Conservation (phyloP, 768 basidiomycete genomes). For the Leccinellum rugosiceps region DNA sequence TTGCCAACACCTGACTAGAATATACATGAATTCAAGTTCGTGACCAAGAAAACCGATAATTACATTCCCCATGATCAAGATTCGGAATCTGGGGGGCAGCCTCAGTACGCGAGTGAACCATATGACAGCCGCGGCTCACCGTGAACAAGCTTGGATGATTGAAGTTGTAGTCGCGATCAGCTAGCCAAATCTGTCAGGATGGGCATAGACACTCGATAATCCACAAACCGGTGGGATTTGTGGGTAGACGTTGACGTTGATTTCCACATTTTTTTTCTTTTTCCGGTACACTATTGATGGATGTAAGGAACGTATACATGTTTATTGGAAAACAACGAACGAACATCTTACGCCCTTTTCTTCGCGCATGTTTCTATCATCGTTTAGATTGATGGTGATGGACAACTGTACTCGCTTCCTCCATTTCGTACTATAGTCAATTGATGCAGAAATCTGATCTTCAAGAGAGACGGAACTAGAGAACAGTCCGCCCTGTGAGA, state of each 20-base stretch:
- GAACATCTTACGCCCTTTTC: neutral
- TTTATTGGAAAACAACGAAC: neutral
- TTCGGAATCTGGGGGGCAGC: constrained; percentile 6
- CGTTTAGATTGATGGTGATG: constrained; percentile 3
- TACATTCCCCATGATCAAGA: constrained; percentile 18
- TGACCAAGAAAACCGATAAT: neutral
- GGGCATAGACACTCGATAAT: neutral
- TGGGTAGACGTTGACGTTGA: neutral
- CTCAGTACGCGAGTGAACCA: neutral
- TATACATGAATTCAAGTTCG: neutral
- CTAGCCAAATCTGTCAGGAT: neutral
- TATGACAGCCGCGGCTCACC: neutral
- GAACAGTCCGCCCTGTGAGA: neutral
- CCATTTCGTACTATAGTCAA: neutral
- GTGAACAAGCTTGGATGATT: constrained; percentile 12
- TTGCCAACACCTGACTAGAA: constrained; percentile 16
- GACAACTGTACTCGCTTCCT: neutral
- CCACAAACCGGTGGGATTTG: constrained; percentile 4
- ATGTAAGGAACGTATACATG: neutral
- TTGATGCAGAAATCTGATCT: neutral
- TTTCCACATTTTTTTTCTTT: constrained; percentile 4
- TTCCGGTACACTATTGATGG: constrained; percentile 8
- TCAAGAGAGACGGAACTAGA: neutral
- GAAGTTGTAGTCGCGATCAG: constrained; percentile 3
- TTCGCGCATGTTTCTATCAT: neutral